phyloP scores from a whole-genome alignment of 768 basidiomycete genomes.

The Tylopilus sp. region DNA sequence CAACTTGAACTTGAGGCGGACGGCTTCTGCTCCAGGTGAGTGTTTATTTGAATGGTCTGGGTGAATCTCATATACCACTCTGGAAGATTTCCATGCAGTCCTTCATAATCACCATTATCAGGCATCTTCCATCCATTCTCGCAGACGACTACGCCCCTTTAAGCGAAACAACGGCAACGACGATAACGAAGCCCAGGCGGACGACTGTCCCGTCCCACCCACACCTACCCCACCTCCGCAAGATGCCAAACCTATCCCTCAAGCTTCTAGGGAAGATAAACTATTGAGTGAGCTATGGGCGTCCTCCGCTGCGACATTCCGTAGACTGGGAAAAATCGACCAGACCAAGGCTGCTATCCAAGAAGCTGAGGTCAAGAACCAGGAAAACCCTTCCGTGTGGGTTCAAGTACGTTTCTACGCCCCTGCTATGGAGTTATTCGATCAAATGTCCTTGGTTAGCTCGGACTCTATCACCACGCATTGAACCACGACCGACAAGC shows the following conservation, averaged over 20 bases:
- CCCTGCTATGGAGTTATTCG: neutral
- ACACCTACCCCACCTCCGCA: constrained; percentile 34
- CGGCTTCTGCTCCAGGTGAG: constrained; percentile 68
- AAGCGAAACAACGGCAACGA: constrained; percentile 34
- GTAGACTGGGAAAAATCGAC: constrained; percentile 84
- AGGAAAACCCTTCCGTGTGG: constrained; percentile 88
- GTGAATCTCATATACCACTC: neutral
- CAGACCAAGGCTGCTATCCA: constrained; percentile 89
- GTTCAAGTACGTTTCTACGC: constrained; percentile 66
- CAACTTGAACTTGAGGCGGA: constrained; percentile 50
- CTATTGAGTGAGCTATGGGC: constrained; percentile 88
- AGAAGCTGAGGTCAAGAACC: constrained; percentile 89
- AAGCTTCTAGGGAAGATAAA: constrained; percentile 54
- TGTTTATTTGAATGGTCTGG: constrained; percentile 8
- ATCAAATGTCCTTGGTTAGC: constrained; percentile 38
- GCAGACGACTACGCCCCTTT: constrained; percentile 54
- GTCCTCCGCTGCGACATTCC: constrained; percentile 91
- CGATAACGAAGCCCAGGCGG: constrained; percentile 29
- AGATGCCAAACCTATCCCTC: constrained; percentile 32
- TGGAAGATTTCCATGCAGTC: constrained; percentile 66
- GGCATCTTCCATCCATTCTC: constrained; percentile 83
- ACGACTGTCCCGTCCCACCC: constrained; percentile 36
- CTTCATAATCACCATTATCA: constrained; percentile 61
- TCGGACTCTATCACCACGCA: constrained; percentile 71
- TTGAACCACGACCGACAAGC: constrained; percentile 59